phyloP scores from a whole-genome alignment of 768 basidiomycete genomes.

The Lactarius psammicola region DNA sequence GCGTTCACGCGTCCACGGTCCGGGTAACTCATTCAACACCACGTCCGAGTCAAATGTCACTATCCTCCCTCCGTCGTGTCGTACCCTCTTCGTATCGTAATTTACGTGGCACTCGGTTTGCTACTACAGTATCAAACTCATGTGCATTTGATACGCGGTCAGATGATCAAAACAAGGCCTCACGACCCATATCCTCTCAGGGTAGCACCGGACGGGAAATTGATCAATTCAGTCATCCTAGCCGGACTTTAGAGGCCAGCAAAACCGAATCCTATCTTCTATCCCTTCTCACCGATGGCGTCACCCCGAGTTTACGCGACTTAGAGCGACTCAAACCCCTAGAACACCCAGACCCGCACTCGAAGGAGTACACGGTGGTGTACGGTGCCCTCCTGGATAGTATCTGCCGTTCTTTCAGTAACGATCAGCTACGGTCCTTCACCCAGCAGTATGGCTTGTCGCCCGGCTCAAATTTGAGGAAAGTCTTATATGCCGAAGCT shows the following conservation, averaged over 20 bases:
- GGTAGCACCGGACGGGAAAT: not conserved
- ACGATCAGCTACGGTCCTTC: constrained; percentile 57
- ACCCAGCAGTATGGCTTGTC: constrained; percentile 47
- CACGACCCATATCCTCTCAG: not conserved
- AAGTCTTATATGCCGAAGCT: constrained; percentile 43
- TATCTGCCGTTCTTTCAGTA: constrained; percentile 62
- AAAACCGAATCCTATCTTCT: constrained; percentile 57
- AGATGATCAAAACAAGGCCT: not conserved
- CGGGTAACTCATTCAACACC: not conserved
- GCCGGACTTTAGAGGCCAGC: constrained; percentile 41
- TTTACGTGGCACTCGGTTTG: constrained; percentile 2
- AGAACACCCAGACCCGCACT: constrained; percentile 41
- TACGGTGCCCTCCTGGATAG: constrained; percentile 54
- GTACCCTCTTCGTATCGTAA: not conserved
- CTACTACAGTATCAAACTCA: constrained; percentile 3
- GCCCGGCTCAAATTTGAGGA: constrained; percentile 33
- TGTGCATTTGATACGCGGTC: not conserved
- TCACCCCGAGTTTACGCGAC: constrained; percentile 56
- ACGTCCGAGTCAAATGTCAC: not conserved
- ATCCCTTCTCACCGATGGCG: constrained; percentile 46
- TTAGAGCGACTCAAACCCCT: constrained; percentile 56
- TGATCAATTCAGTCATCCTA: not conserved
- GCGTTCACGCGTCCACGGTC: not conserved
- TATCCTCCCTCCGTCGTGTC: constrained; percentile 21
- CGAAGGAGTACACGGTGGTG: constrained; percentile 48